Conservation (phyloP, 129 eudicot species). For the Gnaphalium uliginosum region DNA sequence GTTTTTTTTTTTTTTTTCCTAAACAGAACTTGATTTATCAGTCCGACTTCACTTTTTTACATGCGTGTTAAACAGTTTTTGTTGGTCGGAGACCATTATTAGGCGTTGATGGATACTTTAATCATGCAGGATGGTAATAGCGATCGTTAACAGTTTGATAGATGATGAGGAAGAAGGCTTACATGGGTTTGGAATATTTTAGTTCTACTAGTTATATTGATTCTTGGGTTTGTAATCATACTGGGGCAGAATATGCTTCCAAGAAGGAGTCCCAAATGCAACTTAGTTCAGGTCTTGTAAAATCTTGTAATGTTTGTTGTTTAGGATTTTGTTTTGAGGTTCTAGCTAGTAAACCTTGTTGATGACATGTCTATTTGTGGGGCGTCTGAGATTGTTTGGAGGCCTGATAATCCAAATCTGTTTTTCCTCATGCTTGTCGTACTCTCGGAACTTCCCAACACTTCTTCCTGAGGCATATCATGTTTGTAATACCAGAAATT, state of each 20-base stretch:
- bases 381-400: neutral
- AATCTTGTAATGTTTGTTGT: neutral
- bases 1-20: too few relatives aligned
- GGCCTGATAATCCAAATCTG: neutral
- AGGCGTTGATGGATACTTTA: neutral
- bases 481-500: neutral
- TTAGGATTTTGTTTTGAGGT: slow-evolving; percentile 7
- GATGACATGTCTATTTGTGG: neutral
- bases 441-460: neutral
- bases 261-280: neutral
- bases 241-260: neutral
- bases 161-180: slow-evolving; percentile 45
- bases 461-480: neutral
- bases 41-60: neutral
- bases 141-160: slow-evolving; percentile 44
- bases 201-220: neutral
- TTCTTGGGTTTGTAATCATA: slow-evolving; percentile 22
- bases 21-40: neutral
- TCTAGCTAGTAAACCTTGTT: neutral
- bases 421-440: neutral
- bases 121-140: slow-evolving; percentile 48
- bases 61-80: neutral
- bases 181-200: slow-evolving; percentile 35
- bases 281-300: neutral
- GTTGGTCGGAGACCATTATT: neutral